A percentile compares a stretch with the other conserved stretches of the same genome.
phyloP scores from a whole-genome alignment of 306 rosid genomes.

The Vigna mungo region DNA sequence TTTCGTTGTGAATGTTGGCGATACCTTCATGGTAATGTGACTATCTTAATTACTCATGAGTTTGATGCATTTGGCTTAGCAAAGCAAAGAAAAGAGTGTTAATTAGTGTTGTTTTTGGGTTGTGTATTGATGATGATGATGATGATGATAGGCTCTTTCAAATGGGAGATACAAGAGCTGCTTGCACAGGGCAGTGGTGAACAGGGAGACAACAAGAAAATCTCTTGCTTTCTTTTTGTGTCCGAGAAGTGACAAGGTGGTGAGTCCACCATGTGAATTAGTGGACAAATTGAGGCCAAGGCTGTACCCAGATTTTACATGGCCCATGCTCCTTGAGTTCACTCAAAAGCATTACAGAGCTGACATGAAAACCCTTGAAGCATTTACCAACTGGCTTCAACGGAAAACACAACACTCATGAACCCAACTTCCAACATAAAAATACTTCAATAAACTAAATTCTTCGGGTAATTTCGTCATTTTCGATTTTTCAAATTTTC shows the following conservation, averaged over 20 bases:
- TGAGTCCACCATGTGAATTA: constrained; percentile 79
- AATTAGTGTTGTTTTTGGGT: background rate
- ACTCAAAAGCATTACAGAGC: constrained; percentile 95
- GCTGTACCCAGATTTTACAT: constrained; percentile 91
- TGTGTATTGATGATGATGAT: background rate
- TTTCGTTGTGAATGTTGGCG: constrained; percentile 94
- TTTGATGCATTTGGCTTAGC: background rate
- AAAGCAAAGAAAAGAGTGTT: background rate
- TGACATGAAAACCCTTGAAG: constrained; percentile 85
- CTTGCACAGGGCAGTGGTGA: constrained; percentile 98
- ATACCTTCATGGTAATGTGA: constrained; percentile 87
- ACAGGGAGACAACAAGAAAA: constrained; percentile 75
- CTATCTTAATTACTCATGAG: constrained; percentile 2
- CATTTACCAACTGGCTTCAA: constrained; percentile 76
- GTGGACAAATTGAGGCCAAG: constrained; percentile 70
- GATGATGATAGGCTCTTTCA: constrained; percentile 71
- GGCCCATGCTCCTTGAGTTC: constrained; percentile 88
- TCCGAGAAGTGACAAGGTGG: constrained; percentile 84
- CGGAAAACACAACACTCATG: constrained; percentile 34
- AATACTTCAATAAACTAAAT: constrained; percentile 39
- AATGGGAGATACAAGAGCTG: constrained; percentile 97
- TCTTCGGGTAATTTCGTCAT: constrained; percentile 51
- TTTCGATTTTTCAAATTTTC: constrained; percentile 46
- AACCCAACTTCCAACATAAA: too few species aligned
- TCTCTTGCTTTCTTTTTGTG: constrained; percentile 96